Conservation (phyloP, 768 basidiomycete genomes). For the Cantharellus anzutake region DNA sequence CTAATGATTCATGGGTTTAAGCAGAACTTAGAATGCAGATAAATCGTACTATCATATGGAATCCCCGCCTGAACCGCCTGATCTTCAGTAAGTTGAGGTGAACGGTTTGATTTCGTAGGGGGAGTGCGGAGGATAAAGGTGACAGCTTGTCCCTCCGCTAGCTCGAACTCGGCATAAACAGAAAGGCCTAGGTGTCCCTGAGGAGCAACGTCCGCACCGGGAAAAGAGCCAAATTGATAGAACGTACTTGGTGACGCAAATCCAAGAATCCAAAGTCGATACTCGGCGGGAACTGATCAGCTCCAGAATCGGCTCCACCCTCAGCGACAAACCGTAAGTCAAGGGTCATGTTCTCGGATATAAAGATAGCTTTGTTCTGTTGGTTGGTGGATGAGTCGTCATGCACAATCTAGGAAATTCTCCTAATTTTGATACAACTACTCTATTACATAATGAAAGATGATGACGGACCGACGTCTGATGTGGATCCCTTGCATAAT, state of each 20-base stretch:
- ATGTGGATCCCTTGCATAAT: slow-evolving; percentile 72
- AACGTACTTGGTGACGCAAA: not conserved
- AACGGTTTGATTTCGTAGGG: slow-evolving; percentile 18
- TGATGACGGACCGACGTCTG: slow-evolving; percentile 29
- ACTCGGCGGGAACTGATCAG: slow-evolving; percentile 25
- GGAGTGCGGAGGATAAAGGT: slow-evolving; percentile 70
- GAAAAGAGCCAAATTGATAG: not conserved
- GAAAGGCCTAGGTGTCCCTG: slow-evolving; percentile 62
- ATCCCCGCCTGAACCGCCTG: slow-evolving; percentile 28
- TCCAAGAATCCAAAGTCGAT: slow-evolving; percentile 30
- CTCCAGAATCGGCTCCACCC: slow-evolving; percentile 27
- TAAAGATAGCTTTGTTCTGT: slow-evolving; percentile 44
- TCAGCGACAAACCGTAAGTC: slow-evolving; percentile 66
- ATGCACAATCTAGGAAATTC: slow-evolving; percentile 7
- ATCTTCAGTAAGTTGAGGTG: slow-evolving; percentile 14
- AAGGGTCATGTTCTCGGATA: slow-evolving; percentile 34
- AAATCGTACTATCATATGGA: slow-evolving; percentile 21
- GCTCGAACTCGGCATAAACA: slow-evolving; percentile 34
- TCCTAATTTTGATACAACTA: slow-evolving; percentile 3
- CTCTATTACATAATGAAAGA: slow-evolving; percentile 17
- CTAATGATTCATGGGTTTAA: slow-evolving; percentile 11
- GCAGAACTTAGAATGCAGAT: not conserved
- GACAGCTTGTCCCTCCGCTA: slow-evolving; percentile 77
- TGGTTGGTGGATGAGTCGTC: slow-evolving; percentile 11
- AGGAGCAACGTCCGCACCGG: not conserved